Evolutionary conservation across 345 rosid species (phyloP), one percentile per base, ranked within the genome.

Genomic region (Diplotaxis tenuifolia): DNA sequence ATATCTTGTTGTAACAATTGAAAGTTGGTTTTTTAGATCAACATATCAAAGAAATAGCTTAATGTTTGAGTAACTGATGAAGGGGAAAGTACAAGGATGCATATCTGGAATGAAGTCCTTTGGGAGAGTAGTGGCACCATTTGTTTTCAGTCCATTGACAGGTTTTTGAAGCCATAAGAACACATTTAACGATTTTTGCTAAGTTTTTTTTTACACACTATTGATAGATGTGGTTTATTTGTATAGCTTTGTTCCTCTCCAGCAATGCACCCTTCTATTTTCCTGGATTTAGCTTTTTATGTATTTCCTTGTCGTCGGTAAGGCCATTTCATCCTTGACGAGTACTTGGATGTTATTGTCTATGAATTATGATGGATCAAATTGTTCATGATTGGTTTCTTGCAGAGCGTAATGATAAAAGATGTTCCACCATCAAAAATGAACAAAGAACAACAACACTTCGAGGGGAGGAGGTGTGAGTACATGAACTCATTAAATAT

Each of bases 21-120:
- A 27, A 20, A 28, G 20, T 31, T 29, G 11, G 31, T 55, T 54
- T 55, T 55, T 10, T 55, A 18, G 1, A 22, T 22, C 59, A 54
- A 54, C 29, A 54, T 54, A 16, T 45, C 57, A 55, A 65, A 28
- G 6, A 23, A 31, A 3, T 40, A 42, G 9, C n/a, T 47, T 19
- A 47, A 9, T 34, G 59, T 86, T 62, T 29, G 40, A 69, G 32
- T 40, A 40, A 40, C 7, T 68, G 52, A 6, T 69, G 22, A 40
- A 93, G 97, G 98, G 98, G 20, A 94, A 85, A 76, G 88, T 95
- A 61, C 98, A 91, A 70, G 98, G 97, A 79, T 94, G 91, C 85
- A 82, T 94, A 62, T 86, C 91, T 40, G 88, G 97, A 68, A 75
- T 94, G 62, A 80, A 62, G 50, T 91, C 97, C 47, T 75, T 89